Percentiles rank a stretch among this genome's conserved stretches.
Conservation (phyloP, 352 stramenopile species). For the Pythium periplocum region DNA sequence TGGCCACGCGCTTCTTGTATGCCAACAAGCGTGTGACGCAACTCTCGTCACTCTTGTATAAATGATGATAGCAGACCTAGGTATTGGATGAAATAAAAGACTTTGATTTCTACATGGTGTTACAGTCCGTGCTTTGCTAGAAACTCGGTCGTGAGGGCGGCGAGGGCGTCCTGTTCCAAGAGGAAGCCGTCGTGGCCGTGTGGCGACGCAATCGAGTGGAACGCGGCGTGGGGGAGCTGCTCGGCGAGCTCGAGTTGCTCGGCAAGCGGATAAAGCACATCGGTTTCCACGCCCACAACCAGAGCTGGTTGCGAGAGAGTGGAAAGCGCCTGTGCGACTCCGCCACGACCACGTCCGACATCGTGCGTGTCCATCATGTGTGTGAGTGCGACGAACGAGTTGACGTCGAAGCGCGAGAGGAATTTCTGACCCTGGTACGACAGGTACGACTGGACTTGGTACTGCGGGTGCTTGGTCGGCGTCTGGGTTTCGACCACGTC, state of each 20-base stretch:
- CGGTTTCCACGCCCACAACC: constrained; percentile 93
- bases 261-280: constrained; percentile 92
- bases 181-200: constrained; percentile 97
- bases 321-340: constrained; percentile 57
- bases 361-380: constrained; percentile 97
- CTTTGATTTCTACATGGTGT: too few species aligned
- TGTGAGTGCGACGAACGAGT: constrained; percentile 94
- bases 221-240: constrained; percentile 74
- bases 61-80: constrained; percentile 17
- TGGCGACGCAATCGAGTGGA: constrained; percentile 86
- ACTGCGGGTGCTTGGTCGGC: constrained; percentile 22
- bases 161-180: constrained; percentile 93
- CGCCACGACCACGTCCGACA: constrained; percentile 76
- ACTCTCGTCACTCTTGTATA: constrained; percentile 75
- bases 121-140: too few species aligned
- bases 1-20: constrained; percentile 56
- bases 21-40: constrained; percentile 74
- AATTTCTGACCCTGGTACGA: constrained; percentile 95
- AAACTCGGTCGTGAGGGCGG: constrained; percentile 50
- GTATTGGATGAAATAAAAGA: too few species aligned
- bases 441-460: constrained; percentile 84
- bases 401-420: constrained; percentile 91
- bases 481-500: constrained; percentile 20
- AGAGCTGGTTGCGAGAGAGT: constrained; percentile 73
- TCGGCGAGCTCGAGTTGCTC: constrained; percentile 90